Percentiles rank a stretch among this genome's conserved stretches.
phyloP scores from a whole-genome alignment of 352 stramenopile species.

The Pythium phragmitis region DNA sequence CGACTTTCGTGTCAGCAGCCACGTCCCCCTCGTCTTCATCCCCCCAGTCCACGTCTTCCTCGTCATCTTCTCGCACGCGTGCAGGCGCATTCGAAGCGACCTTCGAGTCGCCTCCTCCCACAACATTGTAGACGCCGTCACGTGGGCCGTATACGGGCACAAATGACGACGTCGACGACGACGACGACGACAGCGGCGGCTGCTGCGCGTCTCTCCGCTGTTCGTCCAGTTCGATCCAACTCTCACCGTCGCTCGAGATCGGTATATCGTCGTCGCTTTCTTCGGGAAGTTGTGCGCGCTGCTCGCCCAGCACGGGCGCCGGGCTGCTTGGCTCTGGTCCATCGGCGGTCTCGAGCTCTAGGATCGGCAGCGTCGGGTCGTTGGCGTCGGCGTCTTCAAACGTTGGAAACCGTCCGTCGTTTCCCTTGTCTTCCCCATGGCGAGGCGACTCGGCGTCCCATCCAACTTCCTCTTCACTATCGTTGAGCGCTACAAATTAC shows the following conservation, averaged over 20 bases:
- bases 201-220: slow-evolving; percentile 41
- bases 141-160: slow-evolving; percentile 16
- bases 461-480: slow-evolving; percentile 65
- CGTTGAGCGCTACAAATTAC: slow-evolving; percentile 42
- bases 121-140: slow-evolving; percentile 13
- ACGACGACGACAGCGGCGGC: slow-evolving; percentile 42
- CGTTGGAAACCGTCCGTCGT: slow-evolving; percentile 35
- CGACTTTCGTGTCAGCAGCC: background rate
- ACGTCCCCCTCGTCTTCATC: slow-evolving; percentile 44
- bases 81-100: slow-evolving; percentile 12
- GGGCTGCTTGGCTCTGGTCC: slow-evolving; percentile 6
- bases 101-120: background rate
- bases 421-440: slow-evolving; percentile 29
- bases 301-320: slow-evolving; percentile 7
- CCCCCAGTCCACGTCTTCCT: slow-evolving; percentile 63
- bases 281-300: slow-evolving; percentile 1
- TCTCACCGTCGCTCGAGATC: slow-evolving; percentile 53
- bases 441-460: slow-evolving; percentile 66
- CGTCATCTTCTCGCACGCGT: slow-evolving; percentile 31
- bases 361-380: slow-evolving; percentile 4
- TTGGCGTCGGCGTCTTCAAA: slow-evolving; percentile 32
- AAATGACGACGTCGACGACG: slow-evolving; percentile 41
- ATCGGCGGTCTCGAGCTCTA: slow-evolving; percentile 1
- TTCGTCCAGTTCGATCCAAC: slow-evolving; percentile 69
- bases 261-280: slow-evolving; percentile 18